phyloP scores from a whole-genome alignment of 31 red algal species.

The Porphyra umbilicalis region DNA sequence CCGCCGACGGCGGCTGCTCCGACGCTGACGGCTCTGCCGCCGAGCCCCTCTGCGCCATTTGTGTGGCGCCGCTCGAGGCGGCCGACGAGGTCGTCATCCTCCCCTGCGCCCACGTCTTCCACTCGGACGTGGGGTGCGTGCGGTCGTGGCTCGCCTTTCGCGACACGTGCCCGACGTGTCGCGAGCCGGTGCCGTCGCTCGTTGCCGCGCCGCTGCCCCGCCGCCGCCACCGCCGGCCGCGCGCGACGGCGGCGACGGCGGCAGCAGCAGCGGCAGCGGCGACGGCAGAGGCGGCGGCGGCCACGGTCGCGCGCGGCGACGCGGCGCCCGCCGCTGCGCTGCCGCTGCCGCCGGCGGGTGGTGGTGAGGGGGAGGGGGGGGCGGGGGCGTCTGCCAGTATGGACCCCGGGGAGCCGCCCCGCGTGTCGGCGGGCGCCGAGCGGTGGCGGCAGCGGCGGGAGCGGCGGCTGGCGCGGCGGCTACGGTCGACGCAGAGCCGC shows the following conservation, averaged over 20 bases:
- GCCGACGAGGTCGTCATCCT: constrained; percentile 48
- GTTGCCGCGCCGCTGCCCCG: neutral
- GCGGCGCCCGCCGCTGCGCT: neutral
- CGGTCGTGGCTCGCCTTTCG: constrained; percentile 52
- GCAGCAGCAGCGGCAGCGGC: neutral
- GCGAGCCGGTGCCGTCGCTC: constrained; percentile 6
- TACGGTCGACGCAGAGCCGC: neutral
- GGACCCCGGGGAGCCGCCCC: too few species aligned
- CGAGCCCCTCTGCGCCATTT: constrained; percentile 20
- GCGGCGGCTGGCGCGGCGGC: neutral
- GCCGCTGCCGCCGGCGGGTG: neutral
- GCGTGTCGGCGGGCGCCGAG: neutral
- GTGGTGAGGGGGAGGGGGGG: too few species aligned
- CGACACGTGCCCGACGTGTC: constrained; percentile 55
- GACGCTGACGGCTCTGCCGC: neutral
- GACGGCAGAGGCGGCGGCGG: neutral
- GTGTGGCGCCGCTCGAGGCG: constrained; percentile 37
- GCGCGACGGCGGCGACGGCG: neutral
- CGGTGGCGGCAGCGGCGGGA: neutral
- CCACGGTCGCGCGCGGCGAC: neutral
- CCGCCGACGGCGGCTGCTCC: neutral
- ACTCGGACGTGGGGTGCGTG: constrained; percentile 38
- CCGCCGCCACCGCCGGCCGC: neutral
- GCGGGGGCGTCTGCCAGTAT: too few species aligned
- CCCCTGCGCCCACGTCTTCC: constrained; percentile 74